Percentiles rank a stretch among this genome's conserved stretches.
phyloP scores from a whole-genome alignment of 805 yeast species.

The Ogataea methylovora region DNA sequence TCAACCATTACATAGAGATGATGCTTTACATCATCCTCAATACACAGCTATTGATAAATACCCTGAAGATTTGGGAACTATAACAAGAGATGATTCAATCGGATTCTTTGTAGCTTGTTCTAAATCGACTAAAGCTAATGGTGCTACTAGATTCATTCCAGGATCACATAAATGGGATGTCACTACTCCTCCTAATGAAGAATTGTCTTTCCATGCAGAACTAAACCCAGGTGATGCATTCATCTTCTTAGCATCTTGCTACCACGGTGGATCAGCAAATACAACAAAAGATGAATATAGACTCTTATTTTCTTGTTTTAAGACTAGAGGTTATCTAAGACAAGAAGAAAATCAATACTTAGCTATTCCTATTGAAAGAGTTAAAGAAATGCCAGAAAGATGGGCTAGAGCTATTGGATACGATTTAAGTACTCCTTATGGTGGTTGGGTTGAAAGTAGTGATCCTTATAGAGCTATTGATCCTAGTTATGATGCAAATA shows the following conservation, averaged over 20 bases:
- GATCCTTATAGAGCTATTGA: slow-evolving; percentile 7
- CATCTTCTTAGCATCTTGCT: slow-evolving; percentile 22
- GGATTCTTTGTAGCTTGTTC: slow-evolving; percentile 16
- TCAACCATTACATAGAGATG: slow-evolving; percentile 21
- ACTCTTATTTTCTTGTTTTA: slow-evolving; percentile 18
- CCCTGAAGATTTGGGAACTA: slow-evolving; percentile 6
- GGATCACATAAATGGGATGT: slow-evolving; percentile 29
- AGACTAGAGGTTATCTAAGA: slow-evolving; percentile 21
- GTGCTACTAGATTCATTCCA: slow-evolving; percentile 25
- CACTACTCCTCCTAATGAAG: slow-evolving; percentile 16
- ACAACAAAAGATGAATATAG: slow-evolving; percentile 17
- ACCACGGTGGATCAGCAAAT: slow-evolving; percentile 26
- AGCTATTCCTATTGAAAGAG: slow-evolving; percentile 16
- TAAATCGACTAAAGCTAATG: slow-evolving; percentile 17
- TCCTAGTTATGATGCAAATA: slow-evolving; percentile 3
- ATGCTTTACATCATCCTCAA: slow-evolving; percentile 17
- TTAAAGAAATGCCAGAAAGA: slow-evolving; percentile 9
- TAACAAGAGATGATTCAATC: slow-evolving; percentile 15
- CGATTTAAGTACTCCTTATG: slow-evolving; percentile 9
- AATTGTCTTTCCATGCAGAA: slow-evolving; percentile 17
- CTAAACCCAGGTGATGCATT: slow-evolving; percentile 24
- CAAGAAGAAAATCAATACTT: slow-evolving; percentile 24
- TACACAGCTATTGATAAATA: slow-evolving; percentile 9
- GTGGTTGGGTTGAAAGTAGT: slow-evolving; percentile 10
- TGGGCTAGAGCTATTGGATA: slow-evolving; percentile 12